Conservation (phyloP, 177 flowering plant species). For the Vitis hybrid region DNA sequence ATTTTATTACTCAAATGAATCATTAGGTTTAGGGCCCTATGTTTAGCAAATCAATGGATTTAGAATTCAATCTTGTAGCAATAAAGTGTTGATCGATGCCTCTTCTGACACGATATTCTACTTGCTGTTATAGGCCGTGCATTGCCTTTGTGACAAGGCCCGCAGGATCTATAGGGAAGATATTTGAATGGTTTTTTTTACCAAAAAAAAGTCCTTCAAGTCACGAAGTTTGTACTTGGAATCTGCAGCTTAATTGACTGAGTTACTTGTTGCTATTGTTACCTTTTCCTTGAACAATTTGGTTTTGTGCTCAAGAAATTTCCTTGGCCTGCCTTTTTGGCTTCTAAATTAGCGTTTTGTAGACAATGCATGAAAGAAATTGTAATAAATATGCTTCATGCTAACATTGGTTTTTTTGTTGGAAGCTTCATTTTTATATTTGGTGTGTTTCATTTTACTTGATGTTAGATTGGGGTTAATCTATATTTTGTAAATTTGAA, state of each 20-base stretch:
- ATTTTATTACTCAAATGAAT: neutral
- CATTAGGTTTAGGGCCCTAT: neutral
- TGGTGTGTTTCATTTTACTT: too few relatives aligned
- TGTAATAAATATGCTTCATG: neutral
- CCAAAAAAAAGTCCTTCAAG: conserved; percentile 7
- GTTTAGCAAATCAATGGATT: too few relatives aligned
- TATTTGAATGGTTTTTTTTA: conserved; percentile 14
- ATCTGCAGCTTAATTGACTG: conserved; percentile 7
- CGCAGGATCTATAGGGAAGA: conserved; percentile 20
- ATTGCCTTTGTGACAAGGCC: conserved; percentile 51
- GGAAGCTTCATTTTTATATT: neutral
- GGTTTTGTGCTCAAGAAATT: neutral
- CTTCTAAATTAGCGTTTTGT: neutral
- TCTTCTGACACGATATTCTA: conserved; percentile 32
- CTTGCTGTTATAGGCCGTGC: conserved; percentile 46
- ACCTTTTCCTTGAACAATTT: neutral
- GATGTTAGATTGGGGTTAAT: too few relatives aligned
- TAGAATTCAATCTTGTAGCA: neutral
- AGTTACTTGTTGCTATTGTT: neutral
- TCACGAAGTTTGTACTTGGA: conserved; percentile 6
- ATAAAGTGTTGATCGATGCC: neutral
- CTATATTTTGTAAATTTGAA: too few relatives aligned
- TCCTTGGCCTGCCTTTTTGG: neutral
- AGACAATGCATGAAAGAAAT: neutral
- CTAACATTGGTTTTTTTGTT: neutral